Base-by-base conservation (phyloP, 1,284 basidiomycete species). In the Pascua guehoae region DNA sequence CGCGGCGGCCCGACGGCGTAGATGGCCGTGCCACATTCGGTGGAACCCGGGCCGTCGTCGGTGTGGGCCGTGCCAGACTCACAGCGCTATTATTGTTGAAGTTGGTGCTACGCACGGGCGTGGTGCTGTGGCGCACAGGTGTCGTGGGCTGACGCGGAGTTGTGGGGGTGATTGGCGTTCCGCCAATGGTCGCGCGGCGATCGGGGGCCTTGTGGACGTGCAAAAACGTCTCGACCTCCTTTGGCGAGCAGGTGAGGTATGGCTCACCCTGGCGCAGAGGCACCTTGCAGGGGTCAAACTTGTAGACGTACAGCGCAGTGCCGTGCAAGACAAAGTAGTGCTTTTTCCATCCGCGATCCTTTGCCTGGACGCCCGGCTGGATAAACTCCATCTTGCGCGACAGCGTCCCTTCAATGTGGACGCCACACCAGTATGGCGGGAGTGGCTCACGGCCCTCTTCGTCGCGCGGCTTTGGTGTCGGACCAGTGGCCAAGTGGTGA, bases 351-450 rank as follows among this genome's bases (percentile, higher is more conserved):
- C 90, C 90, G 41, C 96, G 82, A 70, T 97, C 92, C 70, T 83
- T 85, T 15, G 93, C 87, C 72, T 95, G 91, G 4, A 91, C 81
- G 10, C 57, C 54, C 16, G 53, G 91, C 14, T 83, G 79, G 1
- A 78, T 80, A 72, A 98, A 98, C 80, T 99, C 95, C 87, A 95
- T 86, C 82, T 99, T 99, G 51, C 91, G 85, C 5, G 89, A 88
- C 79, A 99, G 83, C 60, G 88, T 84, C 2, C 88, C 91, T 50
- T 86, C 83, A 64, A 98, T 85, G 72, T 91, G 88, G 14, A 77
- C 75, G n/a, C 79, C 77, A 77, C 96, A 98, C 64, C 81, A 84
- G 76, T 99, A 99, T 2, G 67, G 45, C 0, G 96, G 95, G 3
- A 99, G 81, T 44, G 75, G 77, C 77, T 98, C 95, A 42, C 68